Percentiles rank a stretch among this genome's conserved stretches.
Conservation (phyloP, 225 moss, liverwort and hornwort species). For the Asterella californica region DNA sequence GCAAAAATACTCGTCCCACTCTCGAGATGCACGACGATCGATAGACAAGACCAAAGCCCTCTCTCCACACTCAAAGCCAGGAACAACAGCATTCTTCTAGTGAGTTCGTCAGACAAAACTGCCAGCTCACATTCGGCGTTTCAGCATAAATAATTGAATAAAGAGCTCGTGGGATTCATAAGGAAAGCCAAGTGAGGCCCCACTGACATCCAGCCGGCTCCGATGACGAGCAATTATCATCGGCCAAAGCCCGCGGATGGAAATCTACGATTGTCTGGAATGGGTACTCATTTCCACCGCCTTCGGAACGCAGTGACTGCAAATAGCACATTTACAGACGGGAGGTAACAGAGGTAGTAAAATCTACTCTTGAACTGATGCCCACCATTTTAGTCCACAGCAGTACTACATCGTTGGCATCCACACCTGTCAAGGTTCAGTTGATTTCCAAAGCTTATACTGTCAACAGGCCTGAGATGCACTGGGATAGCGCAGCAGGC, state of each 20-base stretch:
- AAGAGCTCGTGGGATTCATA: conserved; percentile 4
- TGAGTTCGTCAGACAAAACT: background rate
- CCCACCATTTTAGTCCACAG: background rate
- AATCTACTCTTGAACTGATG: background rate
- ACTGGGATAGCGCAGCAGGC: conserved; percentile 1
- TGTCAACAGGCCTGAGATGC: conserved; percentile 12
- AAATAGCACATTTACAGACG: conserved; percentile 11
- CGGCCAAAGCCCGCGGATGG: background rate
- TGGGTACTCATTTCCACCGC: background rate
- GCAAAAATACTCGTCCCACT: background rate
- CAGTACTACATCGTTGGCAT: conserved; percentile 4
- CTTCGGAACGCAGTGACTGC: conserved; percentile 2
- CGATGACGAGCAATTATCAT: background rate
- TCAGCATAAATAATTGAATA: background rate
- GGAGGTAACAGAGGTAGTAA: conserved; percentile 1
- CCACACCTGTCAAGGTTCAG: conserved; percentile 13
- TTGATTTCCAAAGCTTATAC: background rate
- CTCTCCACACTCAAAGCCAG: background rate
- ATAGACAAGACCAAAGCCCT: background rate
- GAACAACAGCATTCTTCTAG: background rate
- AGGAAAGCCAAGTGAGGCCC: background rate
- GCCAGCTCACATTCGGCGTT: background rate
- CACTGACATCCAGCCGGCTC: background rate
- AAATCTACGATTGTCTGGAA: background rate
- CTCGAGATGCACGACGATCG: background rate